A percentile compares a stretch with the other conserved stretches of the same genome.
Conservation (phyloP, 2,329 filamentous ascomycete genomes). For the Beauveria australis region DNA sequence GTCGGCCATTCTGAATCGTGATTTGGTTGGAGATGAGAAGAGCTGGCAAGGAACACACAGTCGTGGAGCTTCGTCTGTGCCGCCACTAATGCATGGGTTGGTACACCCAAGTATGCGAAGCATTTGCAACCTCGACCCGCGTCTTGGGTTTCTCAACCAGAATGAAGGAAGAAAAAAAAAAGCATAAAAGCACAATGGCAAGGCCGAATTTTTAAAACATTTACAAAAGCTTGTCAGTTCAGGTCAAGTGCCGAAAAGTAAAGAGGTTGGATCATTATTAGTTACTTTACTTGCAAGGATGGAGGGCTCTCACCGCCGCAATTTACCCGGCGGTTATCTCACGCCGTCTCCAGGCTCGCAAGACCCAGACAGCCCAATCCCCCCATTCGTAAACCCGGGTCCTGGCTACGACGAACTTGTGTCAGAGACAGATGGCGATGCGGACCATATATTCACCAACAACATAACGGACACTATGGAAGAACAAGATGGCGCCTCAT, state of each 20-base stretch:
- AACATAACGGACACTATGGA: constrained; percentile 41
- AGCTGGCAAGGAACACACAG: background rate
- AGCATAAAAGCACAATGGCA: constrained; percentile 1
- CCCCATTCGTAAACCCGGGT: background rate
- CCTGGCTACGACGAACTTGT: background rate
- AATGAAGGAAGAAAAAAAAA: background rate
- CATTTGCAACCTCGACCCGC: constrained; percentile 3
- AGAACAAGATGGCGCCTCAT: constrained; percentile 37
- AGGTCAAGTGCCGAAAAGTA: background rate
- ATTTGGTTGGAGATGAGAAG: constrained; percentile 4
- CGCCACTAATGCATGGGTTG: constrained; percentile 7
- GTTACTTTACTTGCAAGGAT: constrained; percentile 8
- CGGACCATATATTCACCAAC: background rate
- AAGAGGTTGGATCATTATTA: constrained; percentile 1
- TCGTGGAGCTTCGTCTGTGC: constrained; percentile 3
- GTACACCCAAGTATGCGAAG: constrained; percentile 9
- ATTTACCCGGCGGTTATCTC: constrained; percentile 22
- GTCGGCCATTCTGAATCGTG: constrained; percentile 55
- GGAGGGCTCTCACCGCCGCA: constrained; percentile 14
- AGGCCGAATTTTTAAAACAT: background rate
- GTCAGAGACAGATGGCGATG: background rate
- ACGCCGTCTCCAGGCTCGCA: constrained; percentile 8
- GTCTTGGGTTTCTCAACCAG: background rate
- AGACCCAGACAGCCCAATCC: background rate
- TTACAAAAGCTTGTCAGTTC: background rate